Evolutionary conservation across 441 rosid species (phyloP).

Genomic region (Kokia cookei): DNA sequence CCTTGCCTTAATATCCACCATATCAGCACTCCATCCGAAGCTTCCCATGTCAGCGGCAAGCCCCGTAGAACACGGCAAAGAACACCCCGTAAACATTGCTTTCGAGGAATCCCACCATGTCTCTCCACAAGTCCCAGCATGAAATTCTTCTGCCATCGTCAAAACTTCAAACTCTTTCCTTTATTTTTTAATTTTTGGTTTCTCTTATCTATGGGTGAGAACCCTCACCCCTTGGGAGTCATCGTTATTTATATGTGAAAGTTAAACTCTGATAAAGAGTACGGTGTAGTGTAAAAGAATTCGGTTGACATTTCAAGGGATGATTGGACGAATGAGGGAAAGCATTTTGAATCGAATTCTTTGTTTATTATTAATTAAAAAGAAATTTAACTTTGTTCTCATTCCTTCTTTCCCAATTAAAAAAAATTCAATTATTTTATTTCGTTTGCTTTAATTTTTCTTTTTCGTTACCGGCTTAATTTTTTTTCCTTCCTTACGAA

Average conservation of each 20-base stretch:
- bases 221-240: neutral
- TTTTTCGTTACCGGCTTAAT: too few relatives aligned
- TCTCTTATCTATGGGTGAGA: neutral
- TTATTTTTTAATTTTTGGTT: neutral
- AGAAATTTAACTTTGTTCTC: neutral
- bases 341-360: conserved; percentile 43
- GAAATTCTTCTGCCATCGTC: conserved; percentile 74
- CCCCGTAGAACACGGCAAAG: conserved; percentile 42
- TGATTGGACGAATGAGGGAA: conserved; percentile 42
- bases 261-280: conserved; percentile 15
- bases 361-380: neutral
- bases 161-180: neutral
- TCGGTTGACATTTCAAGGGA: conserved; percentile 47
- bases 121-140: conserved; percentile 48
- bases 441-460: neutral
- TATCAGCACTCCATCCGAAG: conserved; percentile 30
- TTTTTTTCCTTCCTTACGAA: conserved; percentile 4
- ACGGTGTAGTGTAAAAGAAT: conserved; percentile 21
- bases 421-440: neutral
- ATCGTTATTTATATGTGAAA: conserved; percentile 2
- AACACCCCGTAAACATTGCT: conserved; percentile 30
- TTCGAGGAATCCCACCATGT: conserved; percentile 68
- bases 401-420: neutral
- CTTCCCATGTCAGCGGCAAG: conserved; percentile 22
- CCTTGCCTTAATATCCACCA: conserved; percentile 26